Percentiles rank a stretch among this genome's conserved stretches.
These are phyloP conservation scores for Setaria viridis DNA, from an alignment of 202 grass and related monocot genomes.

Conservation along the genomic window DNA sequence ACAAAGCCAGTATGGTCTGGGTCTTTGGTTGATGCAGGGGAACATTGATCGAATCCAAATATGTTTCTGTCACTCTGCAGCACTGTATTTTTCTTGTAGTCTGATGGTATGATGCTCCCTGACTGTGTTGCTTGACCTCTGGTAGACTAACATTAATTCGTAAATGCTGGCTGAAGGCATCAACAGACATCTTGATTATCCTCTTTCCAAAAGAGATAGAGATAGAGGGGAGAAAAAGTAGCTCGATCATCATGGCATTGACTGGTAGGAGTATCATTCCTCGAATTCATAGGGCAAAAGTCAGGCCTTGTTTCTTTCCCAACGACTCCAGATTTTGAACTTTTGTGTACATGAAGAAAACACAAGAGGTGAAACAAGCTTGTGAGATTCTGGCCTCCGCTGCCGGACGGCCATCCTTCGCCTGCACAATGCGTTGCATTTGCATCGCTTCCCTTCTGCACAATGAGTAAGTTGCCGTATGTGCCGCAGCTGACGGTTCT, in stretches of 20 bases:
- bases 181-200: background rate
- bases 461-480: too few species aligned
- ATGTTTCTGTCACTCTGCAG: too few species aligned
- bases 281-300: background rate
- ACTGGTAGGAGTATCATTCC: background rate
- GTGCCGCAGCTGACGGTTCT: too few species aligned
- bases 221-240: background rate
- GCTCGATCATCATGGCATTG: conserved; percentile 11
- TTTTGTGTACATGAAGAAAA: background rate
- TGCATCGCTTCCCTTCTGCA: too few species aligned
- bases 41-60: background rate
- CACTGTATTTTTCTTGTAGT: background rate
- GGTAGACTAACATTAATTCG: background rate
- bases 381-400: too few species aligned
- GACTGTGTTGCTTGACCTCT: background rate
- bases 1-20: background rate
- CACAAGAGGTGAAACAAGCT: background rate
- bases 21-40: background rate
- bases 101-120: background rate
- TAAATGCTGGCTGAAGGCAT: background rate
- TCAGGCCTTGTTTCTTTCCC: background rate
- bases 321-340: background rate
- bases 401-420: too few species aligned
- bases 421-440: too few species aligned
- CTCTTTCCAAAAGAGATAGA: background rate